Conservation (phyloP, 805 yeast genomes). For the Tetrapisispora nanseiensis region DNA sequence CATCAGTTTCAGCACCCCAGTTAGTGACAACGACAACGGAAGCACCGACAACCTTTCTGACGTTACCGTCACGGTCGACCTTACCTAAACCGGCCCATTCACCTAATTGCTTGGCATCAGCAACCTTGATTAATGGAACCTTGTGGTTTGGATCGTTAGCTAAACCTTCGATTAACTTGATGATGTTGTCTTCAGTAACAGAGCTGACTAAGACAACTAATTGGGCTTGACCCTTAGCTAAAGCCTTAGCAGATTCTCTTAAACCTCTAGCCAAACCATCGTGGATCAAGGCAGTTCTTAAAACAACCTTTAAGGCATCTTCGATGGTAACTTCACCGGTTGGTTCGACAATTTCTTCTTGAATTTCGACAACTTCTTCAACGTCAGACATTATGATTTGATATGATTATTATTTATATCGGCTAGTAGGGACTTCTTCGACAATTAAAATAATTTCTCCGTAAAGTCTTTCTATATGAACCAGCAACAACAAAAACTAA, state of each 20-base stretch:
- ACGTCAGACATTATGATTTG: constrained; percentile 21
- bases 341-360: constrained; percentile 71
- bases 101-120: constrained; percentile 99
- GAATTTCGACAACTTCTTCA: constrained; percentile 68
- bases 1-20: constrained; percentile 99
- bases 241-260: constrained; percentile 99
- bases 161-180: constrained; percentile 97
- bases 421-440: constrained; percentile 58
- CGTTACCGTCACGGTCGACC: constrained; percentile 99
- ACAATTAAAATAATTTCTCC: constrained; percentile 49
- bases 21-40: constrained; percentile 98
- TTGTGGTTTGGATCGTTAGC: constrained; percentile 95
- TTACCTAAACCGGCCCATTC: constrained; percentile 99
- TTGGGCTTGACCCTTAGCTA: constrained; percentile 95
- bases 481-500: neutral
- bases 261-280: constrained; percentile 99
- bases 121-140: constrained; percentile 97
- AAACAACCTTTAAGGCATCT: constrained; percentile 96
- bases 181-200: constrained; percentile 94
- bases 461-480: constrained; percentile 24
- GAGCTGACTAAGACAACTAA: constrained; percentile 95
- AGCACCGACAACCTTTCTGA: constrained; percentile 99
- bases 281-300: constrained; percentile 95
- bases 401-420: constrained; percentile 4
- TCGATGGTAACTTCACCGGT: constrained; percentile 89